Evolutionary conservation across 805 yeast genomes (phyloP).

Genomic region (Kregervanrija pseudodelftensis): DNA sequence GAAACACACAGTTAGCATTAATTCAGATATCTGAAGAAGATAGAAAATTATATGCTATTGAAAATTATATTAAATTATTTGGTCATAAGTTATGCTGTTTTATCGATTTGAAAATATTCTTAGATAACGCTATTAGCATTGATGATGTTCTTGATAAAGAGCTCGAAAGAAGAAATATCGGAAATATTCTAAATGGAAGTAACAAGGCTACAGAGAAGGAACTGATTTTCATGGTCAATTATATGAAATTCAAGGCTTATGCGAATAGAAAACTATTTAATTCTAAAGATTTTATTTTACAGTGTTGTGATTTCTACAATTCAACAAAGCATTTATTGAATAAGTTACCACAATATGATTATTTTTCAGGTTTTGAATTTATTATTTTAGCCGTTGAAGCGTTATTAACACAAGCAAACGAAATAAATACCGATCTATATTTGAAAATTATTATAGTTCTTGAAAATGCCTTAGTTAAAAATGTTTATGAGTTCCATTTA

Average conservation of each 20-base stretch:
- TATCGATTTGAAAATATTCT: slow-evolving; percentile 41
- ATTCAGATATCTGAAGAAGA: slow-evolving; percentile 30
- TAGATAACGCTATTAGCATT: background rate
- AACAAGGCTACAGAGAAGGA: slow-evolving; percentile 16
- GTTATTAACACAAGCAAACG: slow-evolving; percentile 9
- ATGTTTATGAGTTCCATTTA: slow-evolving; percentile 67
- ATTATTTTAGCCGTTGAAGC: slow-evolving; percentile 47
- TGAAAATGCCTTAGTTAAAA: slow-evolving; percentile 47
- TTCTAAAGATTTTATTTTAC: slow-evolving; percentile 19
- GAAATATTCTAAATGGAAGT: slow-evolving; percentile 5
- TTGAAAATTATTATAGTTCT: slow-evolving; percentile 44
- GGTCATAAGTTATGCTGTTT: slow-evolving; percentile 60
- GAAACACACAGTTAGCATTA: slow-evolving; percentile 52
- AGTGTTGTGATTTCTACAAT: slow-evolving; percentile 34
- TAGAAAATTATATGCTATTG: slow-evolving; percentile 13
- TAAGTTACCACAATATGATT: slow-evolving; percentile 53
- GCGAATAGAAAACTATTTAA: slow-evolving; percentile 19
- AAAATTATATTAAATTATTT: slow-evolving; percentile 37
- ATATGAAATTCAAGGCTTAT: slow-evolving; percentile 37
- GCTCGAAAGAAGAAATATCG: slow-evolving; percentile 7
- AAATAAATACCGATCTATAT: slow-evolving; percentile 17
- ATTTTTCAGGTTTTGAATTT: slow-evolving; percentile 62
- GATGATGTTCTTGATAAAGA: slow-evolving; percentile 3
- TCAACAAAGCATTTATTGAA: slow-evolving; percentile 30
- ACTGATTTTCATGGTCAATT: slow-evolving; percentile 23